Conservation (phyloP, 306 rosid genomes). For the Medicago arabica region DNA sequence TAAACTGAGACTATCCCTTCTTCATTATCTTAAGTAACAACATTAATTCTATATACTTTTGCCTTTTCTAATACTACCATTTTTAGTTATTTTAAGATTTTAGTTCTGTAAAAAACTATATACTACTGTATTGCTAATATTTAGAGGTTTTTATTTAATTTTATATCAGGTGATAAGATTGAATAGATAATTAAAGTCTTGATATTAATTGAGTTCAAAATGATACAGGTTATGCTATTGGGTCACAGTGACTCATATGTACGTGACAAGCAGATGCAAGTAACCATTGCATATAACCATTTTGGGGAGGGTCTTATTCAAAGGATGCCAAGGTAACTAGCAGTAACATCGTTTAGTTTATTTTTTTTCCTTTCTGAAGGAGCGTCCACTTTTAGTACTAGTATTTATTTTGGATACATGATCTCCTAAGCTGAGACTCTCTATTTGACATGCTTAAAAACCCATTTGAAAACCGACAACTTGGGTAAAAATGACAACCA, state of each 20-base stretch:
- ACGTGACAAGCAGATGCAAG: conserved; percentile 93
- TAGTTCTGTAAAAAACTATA: too few species aligned
- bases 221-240: conserved; percentile 77
- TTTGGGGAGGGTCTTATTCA: conserved; percentile 97
- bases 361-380: neutral
- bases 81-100: too few species aligned
- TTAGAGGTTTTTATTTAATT: too few species aligned
- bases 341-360: too few species aligned
- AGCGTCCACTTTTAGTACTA: neutral
- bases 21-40: neutral
- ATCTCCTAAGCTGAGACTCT: neutral
- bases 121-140: too few species aligned
- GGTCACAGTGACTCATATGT: conserved; percentile 94
- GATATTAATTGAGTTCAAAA: conserved; percentile 13
- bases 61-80: neutral
- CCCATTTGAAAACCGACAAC: conserved; percentile 1
- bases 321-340: conserved; percentile 95
- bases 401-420: neutral
- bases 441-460: too few species aligned
- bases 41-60: neutral
- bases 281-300: conserved; percentile 97
- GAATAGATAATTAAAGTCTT: too few species aligned
- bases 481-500: too few species aligned
- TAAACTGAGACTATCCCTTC: neutral
- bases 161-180: too few species aligned